Base-by-base conservation (phyloP, 2,329 filamentous ascomycete genomes). In the Ophiostoma perfectum region DNA sequence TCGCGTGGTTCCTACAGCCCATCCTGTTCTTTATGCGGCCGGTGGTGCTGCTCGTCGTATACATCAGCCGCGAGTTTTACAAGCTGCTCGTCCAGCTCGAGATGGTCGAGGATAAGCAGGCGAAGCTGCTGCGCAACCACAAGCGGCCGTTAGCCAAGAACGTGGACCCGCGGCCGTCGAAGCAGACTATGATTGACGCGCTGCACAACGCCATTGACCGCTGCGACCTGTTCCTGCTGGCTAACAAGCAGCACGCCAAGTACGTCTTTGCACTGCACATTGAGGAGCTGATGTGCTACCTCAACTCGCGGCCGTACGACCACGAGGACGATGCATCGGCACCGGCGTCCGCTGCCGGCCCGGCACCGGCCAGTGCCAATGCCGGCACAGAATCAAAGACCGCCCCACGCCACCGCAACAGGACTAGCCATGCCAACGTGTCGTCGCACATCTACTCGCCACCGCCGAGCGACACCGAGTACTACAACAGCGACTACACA, bases 191-290 rank as follows among this genome's bases (percentile, higher is more conserved):
- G 63, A 64, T 64, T 16, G 41, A 64, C 0, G 3, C 76, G 0
- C 75, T 84, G 0, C 79, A 82, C 69, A 72, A 74, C 1, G 79
- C 81, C 2, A 75, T 84, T 4, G 74, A 78, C 39, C 75, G 77
- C 42, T 80, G 78, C 63, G 81, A 84, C 68, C 73, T 75, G 18
- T 78, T 80, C 16, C 72, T 84, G 3, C 0, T 55, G 4, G 6
- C 47, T 1, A 76, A 78, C 38, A 74, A 76, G 4, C 76, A 78
- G 47, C 74, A 79, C 18, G 80, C 84, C 1, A 76, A 78, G 42
- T 76, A 81, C 64, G 81, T 84, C 5, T 72, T 85, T 9, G 78
- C 82, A 4, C 78, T 80, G 49, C 83, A 85, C 67, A 75, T 84
- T 18, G 82, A 85, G 71, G 79, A 80, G 67, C 78, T 84, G 0